Evolutionary conservation across 768 basidiomycete species (phyloP).

Genomic region (Cystofilobasidium bisporidii): DNA sequence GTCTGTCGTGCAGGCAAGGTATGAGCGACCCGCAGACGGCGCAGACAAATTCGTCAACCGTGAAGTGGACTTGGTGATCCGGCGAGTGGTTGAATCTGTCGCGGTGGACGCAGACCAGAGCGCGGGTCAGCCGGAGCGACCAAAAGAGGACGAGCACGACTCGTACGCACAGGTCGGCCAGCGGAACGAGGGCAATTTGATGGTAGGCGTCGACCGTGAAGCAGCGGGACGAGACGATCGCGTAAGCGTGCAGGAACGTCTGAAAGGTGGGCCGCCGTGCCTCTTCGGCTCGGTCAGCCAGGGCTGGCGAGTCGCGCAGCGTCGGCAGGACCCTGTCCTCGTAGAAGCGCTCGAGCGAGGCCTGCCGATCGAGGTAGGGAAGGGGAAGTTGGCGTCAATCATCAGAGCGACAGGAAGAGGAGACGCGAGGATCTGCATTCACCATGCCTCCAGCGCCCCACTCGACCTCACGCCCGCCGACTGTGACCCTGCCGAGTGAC

Average conservation of each 20-base stretch:
- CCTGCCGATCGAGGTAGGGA: constrained; percentile 3
- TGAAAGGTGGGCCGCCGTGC: constrained; percentile 29
- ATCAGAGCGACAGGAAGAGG: constrained; percentile 15
- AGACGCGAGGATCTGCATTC: neutral
- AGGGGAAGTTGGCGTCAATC: neutral
- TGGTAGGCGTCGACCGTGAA: constrained; percentile 77
- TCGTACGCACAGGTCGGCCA: constrained; percentile 63
- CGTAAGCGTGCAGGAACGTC: constrained; percentile 50
- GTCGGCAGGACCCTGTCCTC: neutral
- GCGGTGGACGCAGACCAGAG: too few relatives aligned
- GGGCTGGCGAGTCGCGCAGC: constrained; percentile 13
- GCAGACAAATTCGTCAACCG: constrained; percentile 70
- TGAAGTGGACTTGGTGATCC: constrained; percentile 57
- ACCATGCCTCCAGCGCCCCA: constrained; percentile 15
- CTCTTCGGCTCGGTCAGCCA: constrained; percentile 28
- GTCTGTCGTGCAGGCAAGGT: constrained; percentile 58
- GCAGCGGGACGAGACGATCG: constrained; percentile 68
- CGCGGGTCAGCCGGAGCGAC: too few relatives aligned
- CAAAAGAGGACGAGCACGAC: constrained; percentile 28
- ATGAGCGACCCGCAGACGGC: constrained; percentile 57
- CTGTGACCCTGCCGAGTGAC: neutral
- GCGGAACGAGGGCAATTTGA: constrained; percentile 69
- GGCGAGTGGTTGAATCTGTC: constrained; percentile 62
- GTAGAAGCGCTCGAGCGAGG: constrained; percentile 24
- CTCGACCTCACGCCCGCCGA: neutral